Conservation (phyloP, 805 yeast genomes). For the Myxozyma lipomycoides region DNA sequence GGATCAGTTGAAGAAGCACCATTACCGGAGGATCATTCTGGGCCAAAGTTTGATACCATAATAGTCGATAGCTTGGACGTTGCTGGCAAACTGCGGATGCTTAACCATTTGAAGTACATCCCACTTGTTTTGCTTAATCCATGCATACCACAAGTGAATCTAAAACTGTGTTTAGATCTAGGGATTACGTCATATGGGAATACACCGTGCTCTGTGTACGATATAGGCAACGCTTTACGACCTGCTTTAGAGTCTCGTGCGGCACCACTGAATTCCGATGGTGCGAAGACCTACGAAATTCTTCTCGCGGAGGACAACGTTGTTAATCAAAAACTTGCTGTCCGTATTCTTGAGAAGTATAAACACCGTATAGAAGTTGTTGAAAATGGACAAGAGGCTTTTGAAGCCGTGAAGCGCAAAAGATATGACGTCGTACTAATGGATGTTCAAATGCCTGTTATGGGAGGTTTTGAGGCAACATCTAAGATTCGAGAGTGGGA, state of each 20-base stretch:
- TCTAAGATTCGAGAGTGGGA: slow-evolving; percentile 86
- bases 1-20: slow-evolving; percentile 52
- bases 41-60: slow-evolving; percentile 66
- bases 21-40: slow-evolving; percentile 32
- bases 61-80: slow-evolving; percentile 76
- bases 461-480: slow-evolving; percentile 94
- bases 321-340: slow-evolving; percentile 84
- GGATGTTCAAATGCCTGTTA: slow-evolving; percentile 95
- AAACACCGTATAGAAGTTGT: slow-evolving; percentile 82
- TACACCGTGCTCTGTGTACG: slow-evolving; percentile 78
- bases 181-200: slow-evolving; percentile 87
- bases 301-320: slow-evolving; percentile 82
- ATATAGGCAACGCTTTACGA: slow-evolving; percentile 74
- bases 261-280: slow-evolving; percentile 74
- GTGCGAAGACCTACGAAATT: slow-evolving; percentile 67
- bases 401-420: slow-evolving; percentile 64
- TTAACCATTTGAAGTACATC: slow-evolving; percentile 76
- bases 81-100: slow-evolving; percentile 61
- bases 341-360: slow-evolving; percentile 76
- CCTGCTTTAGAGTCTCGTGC: slow-evolving; percentile 83
- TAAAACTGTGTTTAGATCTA: slow-evolving; percentile 76
- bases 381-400: slow-evolving; percentile 79
- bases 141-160: slow-evolving; percentile 68
- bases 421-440: slow-evolving; percentile 77
- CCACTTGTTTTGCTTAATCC: slow-evolving; percentile 78